phyloP scores from a whole-genome alignment of 2,329 filamentous ascomycete species.

The Ophiocordyceps camponoti-leonardi region DNA sequence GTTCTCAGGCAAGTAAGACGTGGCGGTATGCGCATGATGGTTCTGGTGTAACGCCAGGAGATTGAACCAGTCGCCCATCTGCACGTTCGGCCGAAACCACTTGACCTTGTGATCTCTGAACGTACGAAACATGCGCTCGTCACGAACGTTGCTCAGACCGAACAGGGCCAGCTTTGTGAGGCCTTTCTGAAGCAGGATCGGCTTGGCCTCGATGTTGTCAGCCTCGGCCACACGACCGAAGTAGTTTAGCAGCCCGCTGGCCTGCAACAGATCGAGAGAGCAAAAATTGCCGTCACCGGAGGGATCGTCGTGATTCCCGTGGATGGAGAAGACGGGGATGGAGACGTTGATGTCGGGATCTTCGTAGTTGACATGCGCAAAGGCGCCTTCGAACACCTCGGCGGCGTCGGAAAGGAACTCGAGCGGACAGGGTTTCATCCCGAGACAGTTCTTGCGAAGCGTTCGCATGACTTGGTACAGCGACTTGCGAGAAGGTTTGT shows the following conservation, averaged over 20 bases:
- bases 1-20: conserved; percentile 84
- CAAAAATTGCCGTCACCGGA: conserved; percentile 91
- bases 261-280: conserved; percentile 77
- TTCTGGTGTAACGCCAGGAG: conserved; percentile 92
- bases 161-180: conserved; percentile 84
- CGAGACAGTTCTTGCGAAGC: conserved; percentile 80
- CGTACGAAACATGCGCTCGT: conserved; percentile 85
- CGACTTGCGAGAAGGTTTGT: conserved; percentile 87
- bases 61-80: conserved; percentile 88
- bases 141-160: conserved; percentile 87
- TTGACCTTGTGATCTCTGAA: conserved; percentile 88
- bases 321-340: conserved; percentile 95
- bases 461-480: conserved; percentile 97
- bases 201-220: conserved; percentile 86
- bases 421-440: conserved; percentile 87
- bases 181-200: conserved; percentile 84
- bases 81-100: conserved; percentile 70
- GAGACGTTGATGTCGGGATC: conserved; percentile 94
- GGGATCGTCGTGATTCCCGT: conserved; percentile 95
- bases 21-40: conserved; percentile 79
- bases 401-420: conserved; percentile 88
- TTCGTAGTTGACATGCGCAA: conserved; percentile 94
- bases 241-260: conserved; percentile 86
- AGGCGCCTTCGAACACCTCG: conserved; percentile 77
- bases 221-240: conserved; percentile 83